Evolutionary conservation across 2,329 filamentous ascomycete species (phyloP).

Genomic region (Diaporthe ilicicola): DNA sequence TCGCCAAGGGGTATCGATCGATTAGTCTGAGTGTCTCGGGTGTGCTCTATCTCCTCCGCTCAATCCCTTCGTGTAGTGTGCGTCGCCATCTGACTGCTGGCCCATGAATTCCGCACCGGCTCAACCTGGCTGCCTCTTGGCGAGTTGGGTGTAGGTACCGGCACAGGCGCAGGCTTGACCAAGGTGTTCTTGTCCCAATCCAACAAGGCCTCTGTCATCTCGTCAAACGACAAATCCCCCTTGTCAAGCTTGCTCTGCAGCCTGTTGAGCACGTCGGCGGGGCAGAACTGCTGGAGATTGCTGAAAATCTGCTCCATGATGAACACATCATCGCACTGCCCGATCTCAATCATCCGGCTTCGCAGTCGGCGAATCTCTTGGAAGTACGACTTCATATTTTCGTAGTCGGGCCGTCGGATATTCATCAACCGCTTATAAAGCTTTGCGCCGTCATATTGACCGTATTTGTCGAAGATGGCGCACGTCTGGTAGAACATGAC

Average conservation of each 20-base stretch:
- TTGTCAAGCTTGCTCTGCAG: not conserved
- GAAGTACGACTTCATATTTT: not conserved
- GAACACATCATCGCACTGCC: conserved; percentile 2
- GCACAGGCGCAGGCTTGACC: not conserved
- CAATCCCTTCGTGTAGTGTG: not conserved
- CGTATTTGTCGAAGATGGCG: conserved; percentile 5
- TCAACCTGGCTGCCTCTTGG: not conserved
- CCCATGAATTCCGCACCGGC: conserved; percentile 4
- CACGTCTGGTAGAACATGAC: not conserved
- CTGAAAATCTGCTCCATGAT: not conserved
- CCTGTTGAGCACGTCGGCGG: not conserved
- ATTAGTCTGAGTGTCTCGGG: not conserved
- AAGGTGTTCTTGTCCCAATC: not conserved
- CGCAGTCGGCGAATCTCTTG: not conserved
- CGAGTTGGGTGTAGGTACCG: not conserved
- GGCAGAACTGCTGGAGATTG: not conserved
- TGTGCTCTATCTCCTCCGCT: not conserved
- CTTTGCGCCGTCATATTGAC: not conserved
- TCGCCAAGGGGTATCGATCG: too few species aligned
- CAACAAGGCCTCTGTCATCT: not conserved
- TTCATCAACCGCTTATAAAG: not conserved
- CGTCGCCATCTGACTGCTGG: not conserved
- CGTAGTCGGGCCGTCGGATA: not conserved
- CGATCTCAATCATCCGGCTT: conserved; percentile 4
- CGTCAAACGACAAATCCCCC: not conserved